Base-by-base conservation (phyloP, 257 asterid genomes). In the Capsicum chinense region DNA sequence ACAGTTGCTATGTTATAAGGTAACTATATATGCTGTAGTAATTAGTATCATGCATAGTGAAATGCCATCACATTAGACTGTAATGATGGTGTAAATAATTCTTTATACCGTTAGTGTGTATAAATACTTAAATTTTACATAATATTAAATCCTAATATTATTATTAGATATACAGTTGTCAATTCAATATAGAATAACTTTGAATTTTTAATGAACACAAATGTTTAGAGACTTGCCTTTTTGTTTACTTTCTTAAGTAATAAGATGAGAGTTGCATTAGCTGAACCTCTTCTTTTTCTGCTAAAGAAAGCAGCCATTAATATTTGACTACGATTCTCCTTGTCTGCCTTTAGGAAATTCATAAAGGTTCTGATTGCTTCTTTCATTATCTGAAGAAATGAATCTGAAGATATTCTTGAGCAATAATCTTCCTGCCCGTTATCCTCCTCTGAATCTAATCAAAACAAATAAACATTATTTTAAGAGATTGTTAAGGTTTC, bases 301-400 rank as follows among this genome's bases (percentile, higher is more conserved):
- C 67, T 91, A 81, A 95, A 89, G 80, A 94, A 90, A 79, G 91
- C 93, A 14, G 93, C 89, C 37, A 93, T 59, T 37, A 78, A 54
- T 54, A 91, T 90, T 85, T 90, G 92, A 87, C 87, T 91, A 76
- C 89, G 91, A 84, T 81, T 92, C 88, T 92, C 90, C 91, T 86
- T 94, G 89, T 95, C 99, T 79, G 91, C 94, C 86, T 92, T 93
- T 76, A 95, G 90, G 90, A 95, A 95, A 86, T 86, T 80, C 97
- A 95, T 94, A 89, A 95, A 95, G 59, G 98, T 95, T 85, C 88
- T 90, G 67, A 95, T 91, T 85, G 95, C 86, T 83, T 94, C 99
- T 83, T 93, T 96, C 94, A 95, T 90, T 60, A 95, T 91, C 6
- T 39, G 68, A 47, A 91, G 89, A 83, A 95, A 95, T 71, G 99